Evolutionary conservation across 305 asterid genomes (phyloP).

Genomic region (Andrographis paniculata): DNA sequence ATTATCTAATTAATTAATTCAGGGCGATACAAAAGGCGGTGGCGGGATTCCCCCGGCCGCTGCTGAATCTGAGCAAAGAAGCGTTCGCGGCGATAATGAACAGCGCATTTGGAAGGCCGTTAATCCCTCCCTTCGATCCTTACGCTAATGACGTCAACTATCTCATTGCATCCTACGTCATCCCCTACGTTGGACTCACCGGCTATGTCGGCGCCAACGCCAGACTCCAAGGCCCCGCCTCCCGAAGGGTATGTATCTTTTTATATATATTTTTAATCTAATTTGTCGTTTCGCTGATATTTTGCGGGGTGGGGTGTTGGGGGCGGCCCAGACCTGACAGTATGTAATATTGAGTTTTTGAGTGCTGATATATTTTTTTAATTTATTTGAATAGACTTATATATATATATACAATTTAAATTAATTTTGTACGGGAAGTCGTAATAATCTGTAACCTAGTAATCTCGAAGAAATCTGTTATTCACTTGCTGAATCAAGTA

Average conservation of each 20-base stretch:
- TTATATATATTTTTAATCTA: neutral
- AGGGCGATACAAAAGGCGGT: slow-evolving; percentile 62
- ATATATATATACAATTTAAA: no score
- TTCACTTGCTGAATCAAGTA: no score
- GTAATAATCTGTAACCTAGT: no score
- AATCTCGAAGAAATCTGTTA: no score
- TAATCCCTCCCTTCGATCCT: slow-evolving; percentile 66
- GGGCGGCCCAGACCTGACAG: no score
- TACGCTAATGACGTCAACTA: slow-evolving; percentile 64
- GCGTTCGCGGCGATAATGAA: slow-evolving; percentile 45
- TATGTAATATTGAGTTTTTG: no score
- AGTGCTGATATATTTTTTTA: no score
- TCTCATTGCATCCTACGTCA: slow-evolving; percentile 60
- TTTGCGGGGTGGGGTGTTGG: no score
- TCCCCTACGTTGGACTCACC: slow-evolving; percentile 84
- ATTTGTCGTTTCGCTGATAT: no score
- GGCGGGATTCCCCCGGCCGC: slow-evolving; percentile 64
- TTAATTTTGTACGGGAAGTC: no score
- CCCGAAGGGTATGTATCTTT: slow-evolving; percentile 36
- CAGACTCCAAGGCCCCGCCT: slow-evolving; percentile 34
- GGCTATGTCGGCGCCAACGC: slow-evolving; percentile 87
- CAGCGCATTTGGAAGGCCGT: slow-evolving; percentile 29
- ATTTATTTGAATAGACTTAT: no score
- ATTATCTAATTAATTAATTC: neutral
- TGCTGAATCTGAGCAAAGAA: slow-evolving; percentile 37